phyloP scores from a whole-genome alignment of 768 basidiomycete genomes.

The Suillus cothurnatus region DNA sequence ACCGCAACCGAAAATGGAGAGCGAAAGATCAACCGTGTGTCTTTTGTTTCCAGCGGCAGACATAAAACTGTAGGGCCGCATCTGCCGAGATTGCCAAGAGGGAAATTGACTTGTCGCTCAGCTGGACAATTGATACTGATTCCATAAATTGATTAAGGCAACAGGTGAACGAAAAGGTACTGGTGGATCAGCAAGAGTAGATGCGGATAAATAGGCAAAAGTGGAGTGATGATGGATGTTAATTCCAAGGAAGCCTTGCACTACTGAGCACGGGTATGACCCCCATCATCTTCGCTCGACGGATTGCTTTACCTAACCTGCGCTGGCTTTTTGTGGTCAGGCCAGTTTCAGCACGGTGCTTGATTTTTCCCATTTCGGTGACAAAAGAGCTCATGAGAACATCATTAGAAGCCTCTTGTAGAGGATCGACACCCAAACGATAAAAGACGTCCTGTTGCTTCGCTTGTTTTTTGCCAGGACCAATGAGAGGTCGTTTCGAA shows the following conservation, averaged over 20 bases:
- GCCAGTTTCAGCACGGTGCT: conserved; percentile 63
- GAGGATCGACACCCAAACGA: conserved; percentile 72
- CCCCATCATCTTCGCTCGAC: conserved; percentile 91
- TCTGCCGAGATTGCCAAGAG: background rate
- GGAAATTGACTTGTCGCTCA: background rate
- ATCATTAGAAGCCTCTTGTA: conserved; percentile 66
- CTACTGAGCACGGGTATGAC: conserved; percentile 58
- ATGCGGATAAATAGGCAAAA: background rate
- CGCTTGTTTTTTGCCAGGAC: conserved; percentile 57
- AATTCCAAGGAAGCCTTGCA: conserved; percentile 22
- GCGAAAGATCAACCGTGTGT: background rate
- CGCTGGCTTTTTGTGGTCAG: conserved; percentile 83
- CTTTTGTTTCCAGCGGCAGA: background rate
- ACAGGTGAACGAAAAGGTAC: background rate
- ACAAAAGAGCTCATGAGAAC: conserved; percentile 58
- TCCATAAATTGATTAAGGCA: background rate
- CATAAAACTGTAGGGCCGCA: background rate
- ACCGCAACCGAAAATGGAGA: background rate
- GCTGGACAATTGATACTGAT: background rate
- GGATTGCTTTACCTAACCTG: conserved; percentile 79
- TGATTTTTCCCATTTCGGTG: conserved; percentile 81
- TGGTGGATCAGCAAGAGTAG: background rate
- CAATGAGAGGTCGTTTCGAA: conserved; percentile 45
- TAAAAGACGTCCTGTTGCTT: conserved; percentile 66
- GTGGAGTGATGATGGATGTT: background rate